Evolutionary conservation across 139 green algal genomes (phyloP), one percentile per base, ranked within the genome.

Genomic region (Picochlorum costavermella): DNA sequence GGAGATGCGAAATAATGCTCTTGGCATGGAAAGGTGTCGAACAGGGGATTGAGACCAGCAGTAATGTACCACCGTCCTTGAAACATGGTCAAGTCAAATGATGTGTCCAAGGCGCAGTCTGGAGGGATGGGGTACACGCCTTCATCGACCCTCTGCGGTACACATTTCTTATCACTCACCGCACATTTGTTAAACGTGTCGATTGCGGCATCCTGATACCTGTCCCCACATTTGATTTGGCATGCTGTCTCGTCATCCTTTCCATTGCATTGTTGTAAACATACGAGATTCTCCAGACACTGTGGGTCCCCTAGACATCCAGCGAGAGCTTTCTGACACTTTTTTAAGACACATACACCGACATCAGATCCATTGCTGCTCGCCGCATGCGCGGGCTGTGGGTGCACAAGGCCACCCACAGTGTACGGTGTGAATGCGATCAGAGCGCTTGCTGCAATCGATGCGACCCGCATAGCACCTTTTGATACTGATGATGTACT

Each of bases 21-120:
- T 75, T 96, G 88, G 73, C 88, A 96, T 70, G 88, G 79, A 51
- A 95, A 96, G 0, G 62, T 85, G 72, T 96, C 88, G 64, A 96
- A 96, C 20, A 91, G 72, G 4, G 75, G 79, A 69, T 96, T 96
- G 20, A 88, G 74, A 1, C 88, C 88, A 5, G 83, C 84, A 9
- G 81, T 87, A 68, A 96, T 96, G 80, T 88, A 96, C 88, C 88
- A 96, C 2, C 80, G 60, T 4, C 86, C 86, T 61, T 86, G 65
- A 64, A 94, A 87, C 6, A 68, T 62, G n/a, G 64, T 65, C n/a
- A 82, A 46, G 63, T 89, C 76, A 51, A 94, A 94, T 13, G 37
- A 64, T n/a, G 72, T 46, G 61, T 82, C 78, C 9, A 86, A 58
- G 0, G 65, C 65, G 40, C 65, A 72, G 25, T 79, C 71, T 5